phyloP scores from a whole-genome alignment of 2,329 filamentous ascomycete species.

The Aspergillus sp. region DNA sequence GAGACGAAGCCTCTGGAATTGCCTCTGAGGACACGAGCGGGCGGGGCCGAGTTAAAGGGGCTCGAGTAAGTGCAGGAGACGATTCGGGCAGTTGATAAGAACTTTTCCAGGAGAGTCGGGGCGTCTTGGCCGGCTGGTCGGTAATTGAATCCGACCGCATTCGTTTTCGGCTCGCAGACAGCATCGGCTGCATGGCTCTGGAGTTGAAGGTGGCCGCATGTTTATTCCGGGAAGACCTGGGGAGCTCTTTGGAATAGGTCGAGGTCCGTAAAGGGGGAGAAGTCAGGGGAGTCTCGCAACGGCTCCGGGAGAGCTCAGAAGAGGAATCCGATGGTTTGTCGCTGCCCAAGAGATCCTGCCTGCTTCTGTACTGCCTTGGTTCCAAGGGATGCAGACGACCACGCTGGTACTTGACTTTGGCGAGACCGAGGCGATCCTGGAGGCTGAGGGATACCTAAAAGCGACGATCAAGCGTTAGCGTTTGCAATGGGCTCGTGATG shows the following conservation, averaged over 20 bases:
- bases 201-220: constrained; percentile 37
- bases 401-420: constrained; percentile 94
- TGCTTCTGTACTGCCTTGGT: constrained; percentile 68
- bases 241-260: constrained; percentile 74
- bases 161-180: constrained; percentile 54
- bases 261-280: constrained; percentile 77
- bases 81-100: constrained; percentile 70
- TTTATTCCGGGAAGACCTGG: constrained; percentile 41
- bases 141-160: constrained; percentile 55
- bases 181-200: constrained; percentile 34
- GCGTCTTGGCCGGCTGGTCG: constrained; percentile 50
- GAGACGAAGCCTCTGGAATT: constrained; percentile 55
- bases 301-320: constrained; percentile 63
- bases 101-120: constrained; percentile 63
- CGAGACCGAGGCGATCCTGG: constrained; percentile 86
- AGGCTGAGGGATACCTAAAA: constrained; percentile 80
- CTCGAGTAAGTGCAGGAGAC: constrained; percentile 71
- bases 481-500: constrained; percentile 1
- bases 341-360: constrained; percentile 52
- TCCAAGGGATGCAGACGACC: constrained; percentile 76
- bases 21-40: constrained; percentile 72
- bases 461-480: constrained; percentile 13
- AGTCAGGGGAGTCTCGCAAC: constrained; percentile 48
- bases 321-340: constrained; percentile 81
- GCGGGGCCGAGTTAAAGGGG: constrained; percentile 65